Evolutionary conservation across 1,139 yeast genomes (phyloP), one percentile per base, ranked within the genome.

Genomic region (Meyerozyma carpophila): DNA sequence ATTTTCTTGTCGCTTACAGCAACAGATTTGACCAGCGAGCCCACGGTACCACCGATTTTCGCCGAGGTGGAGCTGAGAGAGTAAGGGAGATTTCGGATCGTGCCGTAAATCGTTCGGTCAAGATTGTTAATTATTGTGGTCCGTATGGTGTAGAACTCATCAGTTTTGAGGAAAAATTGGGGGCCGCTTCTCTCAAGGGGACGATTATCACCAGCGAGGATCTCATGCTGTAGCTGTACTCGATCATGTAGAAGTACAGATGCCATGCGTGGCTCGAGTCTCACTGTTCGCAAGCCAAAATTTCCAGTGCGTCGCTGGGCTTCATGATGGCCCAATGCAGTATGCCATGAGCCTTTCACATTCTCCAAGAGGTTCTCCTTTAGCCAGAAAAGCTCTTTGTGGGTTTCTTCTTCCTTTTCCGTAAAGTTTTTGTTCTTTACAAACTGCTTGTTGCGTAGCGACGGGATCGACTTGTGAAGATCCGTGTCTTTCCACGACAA

Each of bases 381-480:
- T 46, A 85, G 75, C 98, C 98, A 93, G 60, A 90, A 93, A 6
- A 78, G 66, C 50, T 81, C 82, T 47, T 80, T 73, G 63, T 81
- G 74, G 42, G 66, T 73, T 37, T 51, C 59, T 46, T 77, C 86
- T 45, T 75, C 83, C 53, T 63, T 75, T 3, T 77, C 80, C 0
- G 80, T 66, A 26, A 81, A 57, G 42, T 73, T 75, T 42, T 80
- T 75, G 53, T 84, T 84, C 31, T 82, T 76, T 16, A 89, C 71
- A 56, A 82, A 87, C 62, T 90, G 96, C 47, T 82, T 81, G 39
- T 81, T 79, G 36, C 85, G 62, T 37, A 90, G 65, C 26, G 88
- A 82, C n/a, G 98, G 98, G 27, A 91, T 82, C 0, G 79, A 75
- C 36, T 63, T 62, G 4, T 65, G 59, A 14, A 79, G 58, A 39